phyloP scores from a whole-genome alignment of 139 green algal genomes.

The Astrephomene gubernaculifera region DNA sequence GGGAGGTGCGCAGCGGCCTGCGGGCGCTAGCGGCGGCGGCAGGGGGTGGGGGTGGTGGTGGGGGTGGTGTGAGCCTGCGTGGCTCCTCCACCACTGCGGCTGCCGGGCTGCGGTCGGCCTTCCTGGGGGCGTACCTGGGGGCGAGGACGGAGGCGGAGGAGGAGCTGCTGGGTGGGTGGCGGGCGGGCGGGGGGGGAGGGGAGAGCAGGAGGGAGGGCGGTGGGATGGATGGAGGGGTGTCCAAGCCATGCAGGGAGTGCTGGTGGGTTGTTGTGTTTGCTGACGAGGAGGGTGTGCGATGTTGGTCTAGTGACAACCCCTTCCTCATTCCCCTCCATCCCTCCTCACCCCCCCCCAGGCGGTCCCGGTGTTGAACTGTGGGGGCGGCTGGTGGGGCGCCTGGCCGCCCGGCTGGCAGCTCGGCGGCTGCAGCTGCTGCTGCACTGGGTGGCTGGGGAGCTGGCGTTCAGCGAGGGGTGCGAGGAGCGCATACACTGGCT shows the following conservation, averaged over 20 bases:
- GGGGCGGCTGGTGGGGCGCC: slow-evolving; percentile 42
- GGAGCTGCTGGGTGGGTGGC: slow-evolving; percentile 27
- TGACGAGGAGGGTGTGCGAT: no score
- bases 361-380: slow-evolving; percentile 34
- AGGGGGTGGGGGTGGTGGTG: neutral
- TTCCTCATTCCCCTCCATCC: neutral
- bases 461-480: slow-evolving; percentile 58
- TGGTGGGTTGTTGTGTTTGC: no score
- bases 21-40: no score
- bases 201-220: no score
- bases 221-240: neutral
- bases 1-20: neutral
- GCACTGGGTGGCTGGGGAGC: slow-evolving; percentile 53
- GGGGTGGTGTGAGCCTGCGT: no score
- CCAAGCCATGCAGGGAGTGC: no score
- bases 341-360: neutral
- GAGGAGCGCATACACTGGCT: slow-evolving; percentile 41
- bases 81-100: no score
- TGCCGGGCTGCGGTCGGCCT: neutral
- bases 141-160: neutral
- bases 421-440: slow-evolving; percentile 55
- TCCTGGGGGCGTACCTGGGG: neutral
- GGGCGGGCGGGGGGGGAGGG: no score
- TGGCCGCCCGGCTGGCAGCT: slow-evolving; percentile 35
- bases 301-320: no score